phyloP scores from a whole-genome alignment of 805 yeast species.

The Metschnikowia kofuensis region DNA sequence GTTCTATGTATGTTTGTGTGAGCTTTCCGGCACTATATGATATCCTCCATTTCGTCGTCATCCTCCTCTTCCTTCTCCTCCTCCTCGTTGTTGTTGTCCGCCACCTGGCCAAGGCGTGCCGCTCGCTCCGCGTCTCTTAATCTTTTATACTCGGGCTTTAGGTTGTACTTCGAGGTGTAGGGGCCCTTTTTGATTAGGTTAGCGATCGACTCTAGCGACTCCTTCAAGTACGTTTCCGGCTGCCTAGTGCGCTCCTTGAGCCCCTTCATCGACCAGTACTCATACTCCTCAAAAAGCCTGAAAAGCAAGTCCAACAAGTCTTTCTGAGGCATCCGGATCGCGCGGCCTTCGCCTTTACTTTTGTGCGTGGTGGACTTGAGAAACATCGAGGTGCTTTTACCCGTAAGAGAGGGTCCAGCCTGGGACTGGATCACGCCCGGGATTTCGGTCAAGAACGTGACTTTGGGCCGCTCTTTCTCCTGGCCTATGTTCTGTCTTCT shows the following conservation, averaged over 20 bases:
- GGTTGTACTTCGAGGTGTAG: conserved; percentile 84
- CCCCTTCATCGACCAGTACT: conserved; percentile 95
- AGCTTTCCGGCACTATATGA: conserved; percentile 7
- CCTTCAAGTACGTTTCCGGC: conserved; percentile 91
- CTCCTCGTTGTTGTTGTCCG: conserved; percentile 30
- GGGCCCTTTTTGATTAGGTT: conserved; percentile 91
- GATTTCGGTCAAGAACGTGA: conserved; percentile 68
- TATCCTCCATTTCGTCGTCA: conserved; percentile 49
- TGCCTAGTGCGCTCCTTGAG: conserved; percentile 90
- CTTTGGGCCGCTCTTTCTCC: conserved; percentile 54
- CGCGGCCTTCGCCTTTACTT: conserved; percentile 67
- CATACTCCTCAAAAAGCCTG: conserved; percentile 88
- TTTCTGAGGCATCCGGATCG: conserved; percentile 90
- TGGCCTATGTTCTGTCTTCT: conserved; percentile 43
- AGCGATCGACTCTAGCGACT: conserved; percentile 87
- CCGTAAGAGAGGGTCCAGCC: conserved; percentile 78
- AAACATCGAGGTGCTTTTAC: conserved; percentile 66
- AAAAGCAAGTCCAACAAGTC: conserved; percentile 86
- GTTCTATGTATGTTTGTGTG: background rate
- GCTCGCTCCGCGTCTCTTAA: conserved; percentile 75
- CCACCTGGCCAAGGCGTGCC: conserved; percentile 52
- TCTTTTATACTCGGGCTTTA: conserved; percentile 86
- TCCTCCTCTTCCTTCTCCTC: conserved; percentile 46
- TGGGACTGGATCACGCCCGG: conserved; percentile 88
- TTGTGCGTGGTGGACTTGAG: conserved; percentile 48